Evolutionary conservation across 2,329 filamentous ascomycete species (phyloP), one percentile per base, ranked within the genome.

Genomic region (Ceratocystis lukuohia): DNA sequence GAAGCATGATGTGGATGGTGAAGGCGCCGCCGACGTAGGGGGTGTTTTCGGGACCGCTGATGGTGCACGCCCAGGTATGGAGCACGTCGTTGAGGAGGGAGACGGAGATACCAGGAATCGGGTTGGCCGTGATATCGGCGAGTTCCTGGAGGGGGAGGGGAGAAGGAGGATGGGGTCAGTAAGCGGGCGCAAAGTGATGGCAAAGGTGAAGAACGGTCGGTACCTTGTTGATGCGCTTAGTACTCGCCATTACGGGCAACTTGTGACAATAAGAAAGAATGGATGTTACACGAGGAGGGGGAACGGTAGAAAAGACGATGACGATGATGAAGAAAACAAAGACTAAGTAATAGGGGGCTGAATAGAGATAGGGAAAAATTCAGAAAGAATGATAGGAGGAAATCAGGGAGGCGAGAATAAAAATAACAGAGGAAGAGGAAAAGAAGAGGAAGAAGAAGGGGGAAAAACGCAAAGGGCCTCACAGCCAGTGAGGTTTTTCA

Each of bases 1-100:
- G 94, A 84, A 99, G 97, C 80, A 96, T 91, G 76, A 99, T 99
- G 72, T 89, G 88, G 69, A 96, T 77, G 70, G 84, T 83, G 82
- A 91, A 96, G 70, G 78, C 79, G 72, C 91, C 91, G 71, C 85
- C 86, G 80, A 75, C 72, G 77, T 83, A 85, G 70, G 76, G 71
- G 2, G 79, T 78, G 45, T 70, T 68, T 2, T 76, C 62, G 0
- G 82, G 81, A 1, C 80, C 80, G 1, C 71, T 50, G 67, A 84
- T 75, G 17, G 73, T 75, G 69, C 82, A 73, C 73, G 79, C 76
- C 82, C 82, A 84, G 48, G 72, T 77, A 76, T 81, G 77, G 65
- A 85, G 74, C 74, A 82, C 74, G 61, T 76, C 78, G 69, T 75
- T 72, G 65, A 79, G 74, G 20, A 84, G 79, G 67, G 72, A 46